phyloP scores from a whole-genome alignment of 345 rosid genomes.

The Gynandropsis gynandra region DNA sequence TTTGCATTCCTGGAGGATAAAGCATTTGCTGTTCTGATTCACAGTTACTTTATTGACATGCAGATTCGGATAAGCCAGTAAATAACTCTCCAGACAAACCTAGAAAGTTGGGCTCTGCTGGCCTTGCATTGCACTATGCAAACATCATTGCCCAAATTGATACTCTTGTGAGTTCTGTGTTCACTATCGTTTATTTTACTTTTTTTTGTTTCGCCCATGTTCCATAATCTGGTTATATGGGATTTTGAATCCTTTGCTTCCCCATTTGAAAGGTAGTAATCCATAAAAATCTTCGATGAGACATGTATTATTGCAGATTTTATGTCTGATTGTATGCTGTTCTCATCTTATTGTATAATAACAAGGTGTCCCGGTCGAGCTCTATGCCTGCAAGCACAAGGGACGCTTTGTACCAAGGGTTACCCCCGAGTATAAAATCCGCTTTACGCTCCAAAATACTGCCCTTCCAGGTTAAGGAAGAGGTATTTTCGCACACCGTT shows the following conservation, averaged over 20 bases:
- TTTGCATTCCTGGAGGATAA: neutral
- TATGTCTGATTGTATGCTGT: neutral
- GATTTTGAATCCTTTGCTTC: no score
- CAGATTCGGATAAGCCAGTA: slow-evolving; percentile 55
- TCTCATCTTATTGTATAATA: slow-evolving; percentile 17
- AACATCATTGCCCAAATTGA: slow-evolving; percentile 89
- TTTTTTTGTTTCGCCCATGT: neutral
- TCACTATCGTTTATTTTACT: slow-evolving; percentile 14
- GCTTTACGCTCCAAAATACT: slow-evolving; percentile 69
- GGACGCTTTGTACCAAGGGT: slow-evolving; percentile 92
- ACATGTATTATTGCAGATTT: neutral
- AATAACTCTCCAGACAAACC: slow-evolving; percentile 33
- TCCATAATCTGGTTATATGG: no score
- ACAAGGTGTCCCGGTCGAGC: slow-evolving; percentile 89
- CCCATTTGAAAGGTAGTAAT: no score
- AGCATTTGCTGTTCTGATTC: no score
- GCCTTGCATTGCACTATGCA: slow-evolving; percentile 97
- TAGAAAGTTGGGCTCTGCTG: slow-evolving; percentile 79
- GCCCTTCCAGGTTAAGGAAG: slow-evolving; percentile 63
- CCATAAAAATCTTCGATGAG: no score
- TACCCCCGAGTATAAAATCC: slow-evolving; percentile 81
- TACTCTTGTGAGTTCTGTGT: slow-evolving; percentile 66
- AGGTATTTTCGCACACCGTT: slow-evolving; percentile 64
- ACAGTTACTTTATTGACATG: slow-evolving; percentile 19
- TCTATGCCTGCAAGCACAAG: slow-evolving; percentile 88